Conservation (phyloP, 2,329 filamentous ascomycete species). For the Xylaria sp. region DNA sequence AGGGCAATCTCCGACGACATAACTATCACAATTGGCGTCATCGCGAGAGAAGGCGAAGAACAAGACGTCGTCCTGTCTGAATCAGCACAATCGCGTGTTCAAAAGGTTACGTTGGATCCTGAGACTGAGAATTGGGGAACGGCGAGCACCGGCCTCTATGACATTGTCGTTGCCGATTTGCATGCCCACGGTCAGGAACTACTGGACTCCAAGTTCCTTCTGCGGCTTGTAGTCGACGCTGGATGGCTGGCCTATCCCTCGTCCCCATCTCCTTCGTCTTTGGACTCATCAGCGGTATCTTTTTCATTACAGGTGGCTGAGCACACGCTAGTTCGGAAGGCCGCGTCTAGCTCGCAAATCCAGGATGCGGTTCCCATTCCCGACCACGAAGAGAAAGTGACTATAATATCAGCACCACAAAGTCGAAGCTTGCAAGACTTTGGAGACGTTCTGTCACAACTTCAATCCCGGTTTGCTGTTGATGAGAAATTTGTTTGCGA, state of each 20-base stretch:
- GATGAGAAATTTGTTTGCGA: conserved; percentile 8
- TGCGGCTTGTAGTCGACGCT: conserved; percentile 11
- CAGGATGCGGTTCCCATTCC: too few species aligned
- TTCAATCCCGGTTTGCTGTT: neutral
- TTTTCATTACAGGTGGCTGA: conserved; percentile 12
- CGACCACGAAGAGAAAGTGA: neutral
- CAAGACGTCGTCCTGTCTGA: neutral
- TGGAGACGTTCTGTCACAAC: conserved; percentile 1
- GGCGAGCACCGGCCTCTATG: neutral
- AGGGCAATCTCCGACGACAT: neutral
- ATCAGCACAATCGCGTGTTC: neutral
- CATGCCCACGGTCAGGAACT: conserved; percentile 1
- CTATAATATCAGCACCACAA: conserved; percentile 8
- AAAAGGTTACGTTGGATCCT: neutral
- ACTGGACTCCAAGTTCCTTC: neutral
- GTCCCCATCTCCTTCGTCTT: neutral
- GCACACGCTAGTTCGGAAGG: conserved; percentile 18
- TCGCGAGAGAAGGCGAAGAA: neutral
- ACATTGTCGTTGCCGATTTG: conserved; percentile 13
- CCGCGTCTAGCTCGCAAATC: neutral
- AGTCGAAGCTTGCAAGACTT: neutral
- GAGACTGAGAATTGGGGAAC: conserved; percentile 13
- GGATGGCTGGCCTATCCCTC: conserved; percentile 26
- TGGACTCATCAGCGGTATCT: neutral
- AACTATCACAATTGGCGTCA: conserved; percentile 4